Percentiles rank a stretch among this genome's conserved stretches.
These are phyloP conservation scores for Cryoendolithus antarcticus DNA, from an alignment of 2,329 filamentous ascomycete species.

Conservation along the genomic window DNA sequence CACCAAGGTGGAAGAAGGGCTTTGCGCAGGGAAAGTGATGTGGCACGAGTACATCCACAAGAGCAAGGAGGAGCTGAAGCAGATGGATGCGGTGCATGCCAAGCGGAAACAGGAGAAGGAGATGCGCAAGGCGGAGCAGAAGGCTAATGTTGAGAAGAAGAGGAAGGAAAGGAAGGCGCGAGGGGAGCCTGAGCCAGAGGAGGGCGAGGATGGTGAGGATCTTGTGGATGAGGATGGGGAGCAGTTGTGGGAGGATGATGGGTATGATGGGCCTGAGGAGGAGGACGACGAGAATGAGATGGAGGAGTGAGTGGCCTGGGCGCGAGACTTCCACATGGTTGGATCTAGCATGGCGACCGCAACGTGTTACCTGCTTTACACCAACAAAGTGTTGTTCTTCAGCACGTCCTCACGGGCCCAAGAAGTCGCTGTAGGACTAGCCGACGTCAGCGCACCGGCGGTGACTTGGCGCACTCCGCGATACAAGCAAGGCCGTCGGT, in stretches of 20 bases:
- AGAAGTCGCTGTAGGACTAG: no score
- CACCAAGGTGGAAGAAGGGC: conserved; percentile 90
- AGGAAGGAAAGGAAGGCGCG: conserved; percentile 43
- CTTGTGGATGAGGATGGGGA: conserved; percentile 40
- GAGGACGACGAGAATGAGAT: conserved; percentile 12
- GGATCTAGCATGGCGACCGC: no score
- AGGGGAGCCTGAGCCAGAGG: conserved; percentile 30
- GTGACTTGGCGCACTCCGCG: no score
- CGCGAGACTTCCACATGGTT: no score
- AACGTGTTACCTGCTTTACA: no score
- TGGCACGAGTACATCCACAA: conserved; percentile 96
- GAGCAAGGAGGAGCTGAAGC: conserved; percentile 60
- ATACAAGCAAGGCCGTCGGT: no score
- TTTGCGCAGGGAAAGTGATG: conserved; percentile 83
- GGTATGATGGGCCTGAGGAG: conserved; percentile 32
- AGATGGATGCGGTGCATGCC: conserved; percentile 75
- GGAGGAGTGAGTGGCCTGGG: conserved; percentile 1
- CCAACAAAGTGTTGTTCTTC: no score
- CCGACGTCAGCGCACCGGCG: no score
- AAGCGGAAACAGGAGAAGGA: conserved; percentile 69
- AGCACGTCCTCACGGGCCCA: no score
- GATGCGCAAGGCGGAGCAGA: conserved; percentile 66
- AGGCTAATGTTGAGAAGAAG: conserved; percentile 83
- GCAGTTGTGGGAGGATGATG: conserved; percentile 39
- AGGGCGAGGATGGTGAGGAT: conserved; percentile 28